These are phyloP conservation scores for Diplogelasinospora grovesii DNA, from an alignment of 495 filamentous ascomycete species.

Conservation along the genomic window DNA sequence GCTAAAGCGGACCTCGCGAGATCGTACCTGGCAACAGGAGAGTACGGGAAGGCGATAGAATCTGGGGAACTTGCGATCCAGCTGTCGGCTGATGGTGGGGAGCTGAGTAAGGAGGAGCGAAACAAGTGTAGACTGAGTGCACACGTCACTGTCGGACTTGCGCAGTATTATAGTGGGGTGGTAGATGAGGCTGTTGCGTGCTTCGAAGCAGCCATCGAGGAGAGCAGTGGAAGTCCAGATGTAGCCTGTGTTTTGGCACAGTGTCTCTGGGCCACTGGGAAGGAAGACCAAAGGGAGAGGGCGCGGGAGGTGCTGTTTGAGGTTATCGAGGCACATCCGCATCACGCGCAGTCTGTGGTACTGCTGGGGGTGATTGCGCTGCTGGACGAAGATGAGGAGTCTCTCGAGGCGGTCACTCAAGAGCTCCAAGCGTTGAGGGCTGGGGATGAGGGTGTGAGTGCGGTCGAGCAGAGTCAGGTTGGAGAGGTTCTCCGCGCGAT, in stretches of 20 bases:
- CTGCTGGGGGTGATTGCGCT: constrained; percentile 78
- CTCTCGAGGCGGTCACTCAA: constrained; percentile 68
- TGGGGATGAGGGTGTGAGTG: constrained; percentile 40
- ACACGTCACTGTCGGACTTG: constrained; percentile 78
- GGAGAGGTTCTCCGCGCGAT: constrained; percentile 41
- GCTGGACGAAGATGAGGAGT: constrained; percentile 70
- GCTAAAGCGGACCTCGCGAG: constrained; percentile 86
- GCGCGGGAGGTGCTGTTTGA: constrained; percentile 77
- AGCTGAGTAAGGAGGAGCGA: constrained; percentile 47
- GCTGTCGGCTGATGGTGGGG: constrained; percentile 55
- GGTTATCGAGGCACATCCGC: constrained; percentile 60
- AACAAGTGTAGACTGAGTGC: constrained; percentile 69
- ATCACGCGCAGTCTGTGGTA: constrained; percentile 69
- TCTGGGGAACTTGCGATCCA: constrained; percentile 66
- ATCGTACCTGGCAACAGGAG: constrained; percentile 58
- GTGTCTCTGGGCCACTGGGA: constrained; percentile 86
- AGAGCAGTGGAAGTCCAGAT: constrained; percentile 72
- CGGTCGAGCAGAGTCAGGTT: constrained; percentile 39
- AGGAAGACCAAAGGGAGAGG: constrained; percentile 62
- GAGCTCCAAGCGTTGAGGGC: constrained; percentile 68
- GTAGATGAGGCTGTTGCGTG: constrained; percentile 63
- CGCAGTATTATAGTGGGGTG: constrained; percentile 60
- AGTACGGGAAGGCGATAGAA: constrained; percentile 61
- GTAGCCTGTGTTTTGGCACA: constrained; percentile 83
- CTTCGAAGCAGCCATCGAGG: constrained; percentile 75